Evolutionary conservation across 495 filamentous ascomycete species (phyloP), one percentile per base, ranked within the genome.

Genomic region (Podospora pseudoanserina): DNA sequence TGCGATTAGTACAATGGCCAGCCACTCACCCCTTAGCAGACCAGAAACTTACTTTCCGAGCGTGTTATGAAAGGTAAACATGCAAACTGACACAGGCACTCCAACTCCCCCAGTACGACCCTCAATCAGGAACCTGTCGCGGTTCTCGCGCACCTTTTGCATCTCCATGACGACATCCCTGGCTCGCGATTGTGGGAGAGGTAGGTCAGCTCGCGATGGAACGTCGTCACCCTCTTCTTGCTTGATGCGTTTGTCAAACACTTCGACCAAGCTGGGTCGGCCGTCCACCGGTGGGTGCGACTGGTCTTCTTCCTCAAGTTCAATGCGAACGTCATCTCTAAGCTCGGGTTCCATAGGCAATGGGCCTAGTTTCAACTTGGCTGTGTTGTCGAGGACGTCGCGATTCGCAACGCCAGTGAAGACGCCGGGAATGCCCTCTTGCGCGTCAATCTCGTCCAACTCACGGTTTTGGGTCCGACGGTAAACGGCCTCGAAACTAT

Each of bases 51-150:
- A 96, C 94, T 85, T 88, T 72, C 96, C 92, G 67, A 91, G 87
- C 6, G 92, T 97, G 76, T 99, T 98, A 81, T 99, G 96, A 73
- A 97, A 97, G 0, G 95, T 98, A 73, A 93, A 97, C 91, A 98
- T 97, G 83, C 88, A 92, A 13, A 95, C 88, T 72, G 92, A 95
- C 28, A 96, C 83, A 57, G 86, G 90, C 59, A 92, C 87, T 6
- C 92, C 92, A 62, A 91, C 83, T 30, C 93, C 93, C 54, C 91
- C 92, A 54, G 91, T 92, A 23, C 90, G 85, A 55, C 88, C 87
- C 65, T 92, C 89, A 61, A 99, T 92, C 63, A 85, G 87, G 76
- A 96, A 96, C 27, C 93, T 85, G 73, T 97, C 94, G 16, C 95
- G 88, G 72, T 94, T 91, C 75, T 99, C 95, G 67, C 91, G 91